A percentile compares a stretch with the other conserved stretches of the same genome.
Conservation (phyloP, 164 flowering plant species). For the Chimonanthus praecox region DNA sequence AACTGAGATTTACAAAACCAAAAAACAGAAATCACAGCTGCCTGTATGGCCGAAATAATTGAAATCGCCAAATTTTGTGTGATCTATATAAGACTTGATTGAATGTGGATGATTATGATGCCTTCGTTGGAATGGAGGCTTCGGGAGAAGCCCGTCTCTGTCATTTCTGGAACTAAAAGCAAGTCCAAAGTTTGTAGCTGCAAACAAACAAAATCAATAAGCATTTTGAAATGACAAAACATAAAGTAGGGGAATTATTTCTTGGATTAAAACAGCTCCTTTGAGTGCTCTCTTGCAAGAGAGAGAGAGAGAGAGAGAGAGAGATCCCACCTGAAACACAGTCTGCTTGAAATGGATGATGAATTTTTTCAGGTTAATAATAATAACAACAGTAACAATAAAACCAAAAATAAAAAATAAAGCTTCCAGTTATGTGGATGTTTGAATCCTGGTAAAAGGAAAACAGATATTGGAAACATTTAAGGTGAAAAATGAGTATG, state of each 20-base stretch:
- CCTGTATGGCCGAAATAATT: constrained; percentile 35
- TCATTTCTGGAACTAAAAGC: constrained; percentile 3
- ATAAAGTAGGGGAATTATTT: not conserved
- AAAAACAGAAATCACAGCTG: constrained; percentile 36
- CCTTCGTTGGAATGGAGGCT: constrained; percentile 1
- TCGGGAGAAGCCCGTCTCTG: not conserved
- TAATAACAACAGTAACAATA: too few relatives aligned
- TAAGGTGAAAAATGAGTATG: too few relatives aligned
- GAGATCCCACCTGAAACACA: too few relatives aligned
- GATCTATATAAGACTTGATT: constrained; percentile 10
- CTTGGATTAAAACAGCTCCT: too few relatives aligned
- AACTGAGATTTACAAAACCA: constrained; percentile 30
- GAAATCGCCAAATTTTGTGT: constrained; percentile 17
- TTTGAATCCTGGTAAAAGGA: too few relatives aligned
- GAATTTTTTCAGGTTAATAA: too few relatives aligned
- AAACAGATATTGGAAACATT: too few relatives aligned
- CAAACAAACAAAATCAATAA: constrained; percentile 5
- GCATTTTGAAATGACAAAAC: not conserved
- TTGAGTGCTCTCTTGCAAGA: too few relatives aligned
- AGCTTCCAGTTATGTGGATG: too few relatives aligned
- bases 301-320: too few relatives aligned
- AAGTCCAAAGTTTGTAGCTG: constrained; percentile 10
- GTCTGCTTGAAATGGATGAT: too few relatives aligned
- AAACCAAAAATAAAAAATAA: too few relatives aligned
- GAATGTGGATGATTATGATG: constrained; percentile 6